Evolutionary conservation across 192 early-diverging fungal genomes (phyloP), one percentile per base, ranked within the genome.

Genomic region (Phycomyces blakesleeanus): DNA sequence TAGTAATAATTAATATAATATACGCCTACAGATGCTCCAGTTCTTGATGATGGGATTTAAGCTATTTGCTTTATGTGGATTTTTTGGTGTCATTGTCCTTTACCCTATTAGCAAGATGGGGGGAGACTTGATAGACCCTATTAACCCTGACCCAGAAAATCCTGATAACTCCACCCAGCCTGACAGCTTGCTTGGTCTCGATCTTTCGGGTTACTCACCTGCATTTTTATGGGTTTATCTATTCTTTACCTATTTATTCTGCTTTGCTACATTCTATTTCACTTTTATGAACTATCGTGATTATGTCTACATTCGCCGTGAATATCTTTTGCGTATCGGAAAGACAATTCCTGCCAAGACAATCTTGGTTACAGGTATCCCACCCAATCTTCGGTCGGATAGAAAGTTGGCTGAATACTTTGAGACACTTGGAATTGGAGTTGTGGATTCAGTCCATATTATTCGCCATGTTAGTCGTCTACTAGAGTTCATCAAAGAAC

Each of bases 301-400:
- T 21, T 85, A 81, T 47, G 67, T 81, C 18, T 24, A 59, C 15
- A 72, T 81, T 34, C 79, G 79, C 8, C 79, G 76, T 24, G 44
- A 68, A 25, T 82, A 75, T 50, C 66, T 76, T 20, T 16, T 82
- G 18, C 59, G 74, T 37, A 71, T 64, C 3, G 70, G 68, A 21
- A 66, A 71, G 3, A 74, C 77, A 1, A 50, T 81, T 37, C 70
- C 76, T 15, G 69, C 87, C 11, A 83, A 88, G 21, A 87, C 87
- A 10, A 80, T 91, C 14, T 83, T 91, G 81, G 77, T 91, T 5
- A 82, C 84, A 0, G 84, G 83, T 3, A 75, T 91, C 26, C 90
- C 90, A 4, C 55, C 80, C 0, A 69, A 74, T n/a, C 68, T 88
- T 20, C 82, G 87, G 39, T 64, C 72, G 1, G 80, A 85, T 49